These are phyloP conservation scores for Trichoderma lentiforme DNA, from an alignment of 2,329 filamentous ascomycete species.

Conservation along the genomic window DNA sequence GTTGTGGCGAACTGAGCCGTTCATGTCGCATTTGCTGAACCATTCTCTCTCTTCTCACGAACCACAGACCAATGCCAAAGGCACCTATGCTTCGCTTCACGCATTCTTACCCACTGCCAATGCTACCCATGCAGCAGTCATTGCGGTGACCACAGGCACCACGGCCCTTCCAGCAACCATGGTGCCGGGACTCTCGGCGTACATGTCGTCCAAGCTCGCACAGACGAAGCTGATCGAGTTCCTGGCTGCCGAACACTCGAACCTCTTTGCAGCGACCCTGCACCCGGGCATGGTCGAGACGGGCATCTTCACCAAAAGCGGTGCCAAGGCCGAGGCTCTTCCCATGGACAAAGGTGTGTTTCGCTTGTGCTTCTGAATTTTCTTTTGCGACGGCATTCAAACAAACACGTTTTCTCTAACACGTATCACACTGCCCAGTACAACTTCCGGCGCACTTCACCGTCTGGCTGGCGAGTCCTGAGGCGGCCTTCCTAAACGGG, in stretches of 20 bases:
- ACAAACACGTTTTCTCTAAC: background rate
- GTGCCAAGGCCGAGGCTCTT: slow-evolving; percentile 23
- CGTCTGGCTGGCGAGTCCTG: slow-evolving; percentile 43
- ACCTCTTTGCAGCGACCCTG: slow-evolving; percentile 24
- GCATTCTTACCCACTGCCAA: slow-evolving; percentile 16
- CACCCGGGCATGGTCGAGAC: slow-evolving; percentile 28
- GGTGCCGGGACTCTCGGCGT: slow-evolving; percentile 20
- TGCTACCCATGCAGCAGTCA: slow-evolving; percentile 19
- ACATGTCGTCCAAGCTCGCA: slow-evolving; percentile 13
- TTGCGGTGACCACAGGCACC: slow-evolving; percentile 24
- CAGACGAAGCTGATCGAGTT: slow-evolving; percentile 26
- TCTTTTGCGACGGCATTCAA: background rate
- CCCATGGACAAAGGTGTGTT: slow-evolving; percentile 24
- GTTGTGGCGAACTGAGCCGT: background rate
- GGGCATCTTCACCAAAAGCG: slow-evolving; percentile 23
- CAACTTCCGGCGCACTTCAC: slow-evolving; percentile 40
- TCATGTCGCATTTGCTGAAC: background rate
- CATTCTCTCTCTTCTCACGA: background rate
- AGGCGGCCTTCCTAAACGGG: slow-evolving; percentile 46
- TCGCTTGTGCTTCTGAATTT: background rate
- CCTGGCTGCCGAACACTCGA: slow-evolving; percentile 26
- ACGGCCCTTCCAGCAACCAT: slow-evolving; percentile 20
- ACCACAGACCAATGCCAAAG: slow-evolving; percentile 10
- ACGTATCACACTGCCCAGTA: background rate
- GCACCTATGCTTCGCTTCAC: slow-evolving; percentile 11